Base-by-base conservation (phyloP, 345 rosid species). In the Anastatica hierochuntica region DNA sequence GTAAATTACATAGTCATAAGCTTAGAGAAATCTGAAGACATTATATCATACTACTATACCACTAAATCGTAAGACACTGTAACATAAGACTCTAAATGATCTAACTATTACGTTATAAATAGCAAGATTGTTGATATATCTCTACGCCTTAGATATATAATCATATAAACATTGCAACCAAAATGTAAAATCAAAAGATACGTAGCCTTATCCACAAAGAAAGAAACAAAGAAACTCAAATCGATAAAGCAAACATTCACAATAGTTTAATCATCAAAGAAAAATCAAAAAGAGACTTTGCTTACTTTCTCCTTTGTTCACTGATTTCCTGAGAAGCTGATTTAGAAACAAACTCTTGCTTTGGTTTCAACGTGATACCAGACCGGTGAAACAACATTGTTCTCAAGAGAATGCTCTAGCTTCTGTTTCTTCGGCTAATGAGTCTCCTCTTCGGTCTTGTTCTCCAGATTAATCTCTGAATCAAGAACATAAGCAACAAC, bases 241-340 rank as follows among this genome's bases (percentile, higher is more conserved):
- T n/a, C n/a, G n/a, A n/a, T n/a, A n/a, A 42, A 19, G 44, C n/a
- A 44, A 31, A 59, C 77, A 74, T 59, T 76, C 87, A 80, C 68
- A 6, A 76, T 68, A 20, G 79, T 38, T 77, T 82, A 18, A 21
- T 80, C 79, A 14, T 74, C 5, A 77, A 78, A 49, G 74, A 19
- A 48, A 14, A 72, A 74, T 61, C 77, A 71, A 69, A 81, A 68
- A 3, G 78, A 53, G 24, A 62, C 11, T 72, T 79, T 17, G 33
- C 84, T 75, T 65, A 92, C 98, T 92, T 88, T 64, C 68, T 53
- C 9, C 64, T 76, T 35, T 90, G 95, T 12, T 90, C 96, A 4
- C 66, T 66, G 6, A 88, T 75, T 6, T 84, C 88, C 67, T 84
- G 96, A 42, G 94, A 88, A 16, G 88, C 96, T 10, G 96, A 92